Evolutionary conservation across 1,284 basidiomycete species (phyloP).

Genomic region (Austroboletus novae-zelandiae): DNA sequence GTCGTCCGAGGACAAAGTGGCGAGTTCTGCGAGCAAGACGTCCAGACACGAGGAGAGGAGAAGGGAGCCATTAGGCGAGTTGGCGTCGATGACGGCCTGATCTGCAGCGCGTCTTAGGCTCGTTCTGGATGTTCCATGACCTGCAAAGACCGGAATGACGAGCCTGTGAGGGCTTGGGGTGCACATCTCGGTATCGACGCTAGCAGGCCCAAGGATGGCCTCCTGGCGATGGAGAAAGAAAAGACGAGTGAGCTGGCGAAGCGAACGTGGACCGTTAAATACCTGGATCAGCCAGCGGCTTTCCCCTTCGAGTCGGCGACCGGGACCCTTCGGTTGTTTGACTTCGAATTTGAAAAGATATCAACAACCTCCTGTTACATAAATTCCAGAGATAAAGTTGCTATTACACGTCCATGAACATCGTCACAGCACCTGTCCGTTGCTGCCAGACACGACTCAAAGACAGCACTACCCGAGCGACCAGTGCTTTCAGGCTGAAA

Average conservation of each 20-base stretch:
- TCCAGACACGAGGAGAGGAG: conserved; percentile 49
- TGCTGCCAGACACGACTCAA: no score
- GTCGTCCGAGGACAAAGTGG: conserved; percentile 39
- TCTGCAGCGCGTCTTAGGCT: conserved; percentile 35
- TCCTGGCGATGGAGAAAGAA: conserved; percentile 11
- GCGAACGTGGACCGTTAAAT: no score
- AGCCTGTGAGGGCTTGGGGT: conserved; percentile 6
- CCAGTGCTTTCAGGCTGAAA: background rate
- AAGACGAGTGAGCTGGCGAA: no score
- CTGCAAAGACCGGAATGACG: conserved; percentile 50
- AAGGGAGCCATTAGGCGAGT: conserved; percentile 37
- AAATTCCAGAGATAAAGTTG: conserved; percentile 24
- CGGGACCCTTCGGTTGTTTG: conserved; percentile 8
- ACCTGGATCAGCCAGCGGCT: conserved; percentile 9
- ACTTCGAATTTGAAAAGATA: conserved; percentile 13
- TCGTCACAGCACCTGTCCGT: background rate
- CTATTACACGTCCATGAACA: conserved; percentile 12
- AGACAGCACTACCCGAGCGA: background rate
- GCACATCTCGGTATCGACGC: conserved; percentile 3
- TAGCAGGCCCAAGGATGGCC: conserved; percentile 2
- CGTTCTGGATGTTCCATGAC: conserved; percentile 48
- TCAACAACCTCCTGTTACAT: conserved; percentile 22
- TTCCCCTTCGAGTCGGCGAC: conserved; percentile 22
- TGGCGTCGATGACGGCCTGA: conserved; percentile 41
- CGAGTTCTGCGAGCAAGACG: conserved; percentile 49